Evolutionary conservation across 2,329 filamentous ascomycete genomes (phyloP), one percentile per base, ranked within the genome.

Genomic region (Colletotrichum cuscutae): DNA sequence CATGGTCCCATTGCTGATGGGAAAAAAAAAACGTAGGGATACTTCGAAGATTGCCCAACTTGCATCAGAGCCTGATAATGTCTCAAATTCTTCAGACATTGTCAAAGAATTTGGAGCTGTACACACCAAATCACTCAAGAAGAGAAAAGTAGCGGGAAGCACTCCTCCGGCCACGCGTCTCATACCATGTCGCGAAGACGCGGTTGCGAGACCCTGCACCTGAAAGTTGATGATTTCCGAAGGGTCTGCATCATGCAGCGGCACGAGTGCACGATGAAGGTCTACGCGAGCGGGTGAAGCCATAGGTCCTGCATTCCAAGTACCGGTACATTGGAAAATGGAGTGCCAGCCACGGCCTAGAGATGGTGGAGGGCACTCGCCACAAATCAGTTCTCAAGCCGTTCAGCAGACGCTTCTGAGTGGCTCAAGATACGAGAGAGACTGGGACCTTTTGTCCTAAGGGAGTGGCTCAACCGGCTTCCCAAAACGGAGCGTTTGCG

Each of bases 191-290:
- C 56, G 52, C 57, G 54, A 37, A 19, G 11, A 46, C 53, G 22
- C 19, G 57, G 60, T 5, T 32, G 28, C 15, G 9, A 28, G 60
- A 35, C 60, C 71, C 56, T 65, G 53, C 57, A 35, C 60, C 71
- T 65, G 54, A 52, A 49, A 60, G 56, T 46, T 64, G 22, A 59
- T 37, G 35, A 54, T 35, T 57, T 62, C 35, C 42, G 30, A 53
- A 37, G 35, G 37, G 26, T 58, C 24, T 63, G 69, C 71, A 73
- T 64, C 58, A 72, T 72, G 68, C 71, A 71, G 68, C 68, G 15
- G 68, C 61, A 63, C 26, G 30, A 72, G 68, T 32, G 32, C 67
- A 68, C 26, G 26, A 49, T 30, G 15, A 61, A 62, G 24, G 57
- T 56, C 56, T 53, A 53, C 30, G 12, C 19, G 35, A 32, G 68